These are phyloP conservation scores for Hypoxylon sp. DNA, from an alignment of 2,329 filamentous ascomycete genomes.

Conservation along the genomic window DNA sequence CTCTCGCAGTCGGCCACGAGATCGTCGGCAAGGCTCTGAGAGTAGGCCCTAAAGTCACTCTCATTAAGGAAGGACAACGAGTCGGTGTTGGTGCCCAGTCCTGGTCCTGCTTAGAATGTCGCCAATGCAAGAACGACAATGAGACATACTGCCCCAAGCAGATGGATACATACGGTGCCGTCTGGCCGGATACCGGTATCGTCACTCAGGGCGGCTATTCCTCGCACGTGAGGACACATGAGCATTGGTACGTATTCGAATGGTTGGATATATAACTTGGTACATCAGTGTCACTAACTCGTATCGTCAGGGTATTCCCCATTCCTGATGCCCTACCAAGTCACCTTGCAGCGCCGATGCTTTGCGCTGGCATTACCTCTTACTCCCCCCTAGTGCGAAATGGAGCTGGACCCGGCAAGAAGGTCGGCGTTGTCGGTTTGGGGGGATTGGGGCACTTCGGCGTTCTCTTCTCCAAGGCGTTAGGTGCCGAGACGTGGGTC, in stretches of 20 bases:
- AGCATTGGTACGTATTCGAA: conserved; percentile 71
- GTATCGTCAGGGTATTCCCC: conserved; percentile 69
- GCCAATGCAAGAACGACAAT: conserved; percentile 75
- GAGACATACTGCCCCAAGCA: conserved; percentile 78
- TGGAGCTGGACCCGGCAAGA: conserved; percentile 82
- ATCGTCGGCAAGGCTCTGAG: conserved; percentile 78
- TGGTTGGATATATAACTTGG: background rate
- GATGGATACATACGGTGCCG: conserved; percentile 72
- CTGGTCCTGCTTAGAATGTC: conserved; percentile 75
- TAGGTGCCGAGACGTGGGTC: conserved; percentile 74
- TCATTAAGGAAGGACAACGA: conserved; percentile 72
- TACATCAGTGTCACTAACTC: conserved; percentile 14
- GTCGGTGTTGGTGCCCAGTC: conserved; percentile 80
- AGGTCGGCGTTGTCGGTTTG: conserved; percentile 81
- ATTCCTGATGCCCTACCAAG: conserved; percentile 80
- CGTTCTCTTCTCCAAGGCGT: conserved; percentile 77
- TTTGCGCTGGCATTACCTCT: conserved; percentile 87
- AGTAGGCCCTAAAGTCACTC: conserved; percentile 75
- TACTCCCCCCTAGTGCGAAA: conserved; percentile 84
- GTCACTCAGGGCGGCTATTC: conserved; percentile 74
- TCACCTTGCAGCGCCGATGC: conserved; percentile 80
- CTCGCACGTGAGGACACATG: conserved; percentile 78
- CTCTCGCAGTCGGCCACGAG: conserved; percentile 75
- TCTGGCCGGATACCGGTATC: conserved; percentile 72
- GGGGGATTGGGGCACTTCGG: conserved; percentile 81